Evolutionary conservation across 1,284 basidiomycete genomes (phyloP).

Genomic region (Ustilago crameri): DNA sequence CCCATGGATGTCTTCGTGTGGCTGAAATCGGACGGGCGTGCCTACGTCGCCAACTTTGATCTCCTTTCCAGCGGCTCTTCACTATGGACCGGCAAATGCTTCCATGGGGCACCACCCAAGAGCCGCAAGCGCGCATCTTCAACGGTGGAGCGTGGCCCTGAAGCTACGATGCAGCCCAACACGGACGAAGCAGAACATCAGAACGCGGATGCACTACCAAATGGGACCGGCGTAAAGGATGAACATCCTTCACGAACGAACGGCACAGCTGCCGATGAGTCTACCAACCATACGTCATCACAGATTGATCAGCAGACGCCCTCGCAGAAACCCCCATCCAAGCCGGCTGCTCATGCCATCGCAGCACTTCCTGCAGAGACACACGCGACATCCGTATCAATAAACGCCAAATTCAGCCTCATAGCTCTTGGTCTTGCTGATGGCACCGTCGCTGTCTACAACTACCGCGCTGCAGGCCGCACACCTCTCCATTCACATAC

Average conservation of each 20-base stretch:
- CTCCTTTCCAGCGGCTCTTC: conserved; percentile 29
- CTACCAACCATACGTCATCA: neutral
- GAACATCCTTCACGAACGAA: neutral
- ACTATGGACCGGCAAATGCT: conserved; percentile 51
- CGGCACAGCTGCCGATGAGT: neutral
- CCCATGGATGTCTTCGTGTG: conserved; percentile 63
- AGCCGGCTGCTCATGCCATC: neutral
- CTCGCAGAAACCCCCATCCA: neutral
- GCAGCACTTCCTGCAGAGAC: conserved; percentile 70
- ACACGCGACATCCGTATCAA: conserved; percentile 75
- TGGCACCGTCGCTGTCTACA: conserved; percentile 68
- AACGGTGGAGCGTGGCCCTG: conserved; percentile 3
- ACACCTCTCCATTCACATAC: conserved; percentile 60
- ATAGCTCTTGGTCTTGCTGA: conserved; percentile 82
- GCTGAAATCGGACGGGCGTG: conserved; percentile 59
- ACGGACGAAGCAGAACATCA: neutral
- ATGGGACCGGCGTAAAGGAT: neutral
- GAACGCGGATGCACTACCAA: neutral
- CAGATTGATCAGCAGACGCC: too few species aligned
- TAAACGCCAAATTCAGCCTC: conserved; percentile 86
- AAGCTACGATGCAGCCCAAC: neutral
- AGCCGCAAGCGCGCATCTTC: conserved; percentile 23
- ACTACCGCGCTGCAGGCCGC: conserved; percentile 50
- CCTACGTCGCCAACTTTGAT: conserved; percentile 49
- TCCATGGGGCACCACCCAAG: conserved; percentile 37